Evolutionary conservation across 306 rosid species (phyloP).

Genomic region (Biancaea sappan): DNA sequence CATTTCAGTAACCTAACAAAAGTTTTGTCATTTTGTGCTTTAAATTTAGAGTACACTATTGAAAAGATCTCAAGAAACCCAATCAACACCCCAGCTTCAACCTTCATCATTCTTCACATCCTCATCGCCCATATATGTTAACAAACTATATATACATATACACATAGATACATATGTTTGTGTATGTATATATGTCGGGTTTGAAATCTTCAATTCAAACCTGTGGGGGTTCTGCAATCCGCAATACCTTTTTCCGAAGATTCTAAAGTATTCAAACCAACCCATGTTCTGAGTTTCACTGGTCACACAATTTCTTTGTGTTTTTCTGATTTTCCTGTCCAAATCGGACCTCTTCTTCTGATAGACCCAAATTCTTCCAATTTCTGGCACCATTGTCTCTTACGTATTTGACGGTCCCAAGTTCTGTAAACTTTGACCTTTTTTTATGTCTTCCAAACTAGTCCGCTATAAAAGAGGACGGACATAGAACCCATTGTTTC

Average conservation of each 20-base stretch:
- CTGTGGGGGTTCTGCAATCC: constrained; percentile 23
- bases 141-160: too few species aligned
- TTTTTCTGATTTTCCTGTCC: constrained; percentile 31
- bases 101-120: too few species aligned
- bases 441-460: constrained; percentile 5
- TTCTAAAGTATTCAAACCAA: constrained; percentile 38
- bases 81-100: too few species aligned
- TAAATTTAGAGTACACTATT: too few species aligned
- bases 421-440: background rate
- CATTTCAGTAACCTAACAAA: too few species aligned
- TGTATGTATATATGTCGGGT: background rate
- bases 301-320: constrained; percentile 5
- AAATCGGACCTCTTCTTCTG: constrained; percentile 25
- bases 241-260: background rate
- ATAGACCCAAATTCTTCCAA: background rate
- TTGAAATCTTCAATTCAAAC: constrained; percentile 36
- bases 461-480: constrained; percentile 35
- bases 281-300: constrained; percentile 25
- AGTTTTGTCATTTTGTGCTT: too few species aligned
- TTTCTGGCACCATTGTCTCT: constrained; percentile 35
- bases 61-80: too few species aligned
- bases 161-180: too few species aligned
- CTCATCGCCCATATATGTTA: too few species aligned
- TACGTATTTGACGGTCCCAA: constrained; percentile 37
- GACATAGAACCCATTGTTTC: background rate